These are phyloP conservation scores for Ochromonas danica DNA, from an alignment of 108 stramenopile species.

Conservation along the genomic window DNA sequence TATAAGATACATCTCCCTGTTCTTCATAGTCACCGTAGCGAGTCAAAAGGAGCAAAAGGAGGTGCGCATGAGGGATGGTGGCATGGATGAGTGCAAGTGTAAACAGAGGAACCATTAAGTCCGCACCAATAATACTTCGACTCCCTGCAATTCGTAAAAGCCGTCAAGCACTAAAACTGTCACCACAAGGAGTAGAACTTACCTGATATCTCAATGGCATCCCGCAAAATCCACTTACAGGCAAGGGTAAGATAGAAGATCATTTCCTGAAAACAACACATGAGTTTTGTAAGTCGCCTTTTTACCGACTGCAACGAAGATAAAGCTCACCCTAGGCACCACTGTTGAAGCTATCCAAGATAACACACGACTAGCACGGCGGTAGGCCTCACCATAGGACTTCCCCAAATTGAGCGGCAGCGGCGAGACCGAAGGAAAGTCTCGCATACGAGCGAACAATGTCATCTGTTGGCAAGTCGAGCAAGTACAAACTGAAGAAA, in stretches of 20 bases:
- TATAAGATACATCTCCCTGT: constrained; percentile 14
- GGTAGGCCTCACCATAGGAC: neutral
- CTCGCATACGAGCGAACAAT: too few relatives aligned
- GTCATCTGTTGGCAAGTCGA: too few relatives aligned
- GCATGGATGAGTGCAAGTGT: neutral
- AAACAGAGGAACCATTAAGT: neutral
- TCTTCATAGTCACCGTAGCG: neutral
- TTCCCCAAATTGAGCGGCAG: neutral
- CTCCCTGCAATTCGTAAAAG: neutral
- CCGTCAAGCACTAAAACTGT: too few relatives aligned
- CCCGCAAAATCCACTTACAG: constrained; percentile 7
- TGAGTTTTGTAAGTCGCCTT: too few relatives aligned
- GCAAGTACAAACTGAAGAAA: too few relatives aligned
- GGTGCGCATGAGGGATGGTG: neutral
- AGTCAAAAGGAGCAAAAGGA: neutral
- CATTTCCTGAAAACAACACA: constrained; percentile 7
- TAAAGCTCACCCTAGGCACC: neutral
- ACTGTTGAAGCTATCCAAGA: neutral
- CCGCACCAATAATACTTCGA: constrained; percentile 9
- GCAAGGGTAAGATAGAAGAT: neutral
- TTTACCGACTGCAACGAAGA: too few relatives aligned
- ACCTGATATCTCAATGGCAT: constrained; percentile 8
- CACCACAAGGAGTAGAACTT: too few relatives aligned
- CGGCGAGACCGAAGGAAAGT: too few relatives aligned
- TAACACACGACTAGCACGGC: neutral